Evolutionary conservation across 2,329 filamentous ascomycete genomes (phyloP), one percentile per base, ranked within the genome.

Genomic region (Camptophora hylomeconis): DNA sequence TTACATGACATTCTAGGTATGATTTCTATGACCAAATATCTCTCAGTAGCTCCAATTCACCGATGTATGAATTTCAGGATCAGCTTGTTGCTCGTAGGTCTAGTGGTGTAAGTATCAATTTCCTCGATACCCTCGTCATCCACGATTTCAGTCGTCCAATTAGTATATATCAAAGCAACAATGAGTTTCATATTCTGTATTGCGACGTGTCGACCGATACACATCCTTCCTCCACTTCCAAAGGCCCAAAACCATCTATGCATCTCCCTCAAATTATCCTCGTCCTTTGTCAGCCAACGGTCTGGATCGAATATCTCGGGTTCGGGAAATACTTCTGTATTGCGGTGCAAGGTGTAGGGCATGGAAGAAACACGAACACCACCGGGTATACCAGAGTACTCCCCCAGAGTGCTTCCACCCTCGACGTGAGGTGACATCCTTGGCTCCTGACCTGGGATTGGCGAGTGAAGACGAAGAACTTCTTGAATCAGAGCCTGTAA

Each of bases 151-250:
- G 67, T 77, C 5, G 51, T 63, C 46, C 70, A 80, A 32, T 75
- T 79, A 3, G 70, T 68, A 50, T 83, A 87, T 4, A 89, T 68
- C 2, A 70, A 67, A 0, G 77, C 75, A 17, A 77, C 55, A 4
- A 76, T 68, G 24, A 78, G 60, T 52, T 84, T 84, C 57, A 84
- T 80, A 39, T 80, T 78, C 47, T 63, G 60, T 36, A 61, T 42
- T 5, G 61, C 60, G 17, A 64, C 46, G 42, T 63, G 59, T 32
- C 56, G 60, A 11, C 60, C 61, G 20, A 65, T 54, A 33, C 61
- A 65, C 60, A 63, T 63, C 13, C 61, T 46, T 2, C 58, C 59
- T 11, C 61, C 61, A 30, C 58, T 62, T 3, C 61, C 61, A 45
- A 65, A 64, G 0, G 60, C 59, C 61, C 61, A 65, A 40, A 65